A percentile compares a stretch with the other conserved stretches of the same genome.
Conservation (phyloP, 2,329 filamentous ascomycete genomes). For the Neocatenulostroma microsporum region DNA sequence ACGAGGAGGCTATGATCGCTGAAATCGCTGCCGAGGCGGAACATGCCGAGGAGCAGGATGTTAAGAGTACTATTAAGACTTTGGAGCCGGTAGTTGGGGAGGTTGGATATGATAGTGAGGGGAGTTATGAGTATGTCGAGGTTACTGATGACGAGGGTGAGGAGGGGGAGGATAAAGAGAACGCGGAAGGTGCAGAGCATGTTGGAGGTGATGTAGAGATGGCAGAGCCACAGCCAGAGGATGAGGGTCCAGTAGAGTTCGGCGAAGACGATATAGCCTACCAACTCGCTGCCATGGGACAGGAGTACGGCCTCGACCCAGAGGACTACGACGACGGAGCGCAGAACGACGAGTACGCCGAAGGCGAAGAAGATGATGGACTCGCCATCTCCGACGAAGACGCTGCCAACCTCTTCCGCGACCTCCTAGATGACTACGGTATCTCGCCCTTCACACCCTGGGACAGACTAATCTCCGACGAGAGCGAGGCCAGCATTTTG, state of each 20-base stretch:
- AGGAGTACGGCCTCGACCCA: slow-evolving; percentile 70
- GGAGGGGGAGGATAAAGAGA: slow-evolving; percentile 40
- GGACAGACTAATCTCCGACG: slow-evolving; percentile 71
- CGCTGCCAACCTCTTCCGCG: slow-evolving; percentile 68
- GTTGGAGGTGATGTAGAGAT: slow-evolving; percentile 54
- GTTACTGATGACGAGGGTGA: slow-evolving; percentile 53
- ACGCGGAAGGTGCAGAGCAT: slow-evolving; percentile 34
- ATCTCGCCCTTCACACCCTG: slow-evolving; percentile 86
- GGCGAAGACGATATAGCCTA: slow-evolving; percentile 91
- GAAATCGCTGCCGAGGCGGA: slow-evolving; percentile 23
- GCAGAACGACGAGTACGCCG: too few species aligned
- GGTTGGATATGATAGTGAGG: slow-evolving; percentile 53
- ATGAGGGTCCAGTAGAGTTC: slow-evolving; percentile 61
- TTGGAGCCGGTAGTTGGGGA: slow-evolving; percentile 23
- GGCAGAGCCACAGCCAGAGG: slow-evolving; percentile 37
- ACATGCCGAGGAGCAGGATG: slow-evolving; percentile 51
- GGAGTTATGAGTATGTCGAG: slow-evolving; percentile 67
- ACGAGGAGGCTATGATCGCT: slow-evolving; percentile 29
- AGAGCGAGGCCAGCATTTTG: slow-evolving; percentile 61
- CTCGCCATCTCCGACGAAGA: slow-evolving; percentile 66
- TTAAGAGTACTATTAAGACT: slow-evolving; percentile 46
- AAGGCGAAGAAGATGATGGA: slow-evolving; percentile 65
- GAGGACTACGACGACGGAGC: slow-evolving; percentile 60
- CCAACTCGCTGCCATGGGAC: slow-evolving; percentile 82
- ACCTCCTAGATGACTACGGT: slow-evolving; percentile 71